A percentile compares a stretch with the other conserved stretches of the same genome.
Conservation (phyloP, 805 yeast species). For the Grigorovia humatica region DNA sequence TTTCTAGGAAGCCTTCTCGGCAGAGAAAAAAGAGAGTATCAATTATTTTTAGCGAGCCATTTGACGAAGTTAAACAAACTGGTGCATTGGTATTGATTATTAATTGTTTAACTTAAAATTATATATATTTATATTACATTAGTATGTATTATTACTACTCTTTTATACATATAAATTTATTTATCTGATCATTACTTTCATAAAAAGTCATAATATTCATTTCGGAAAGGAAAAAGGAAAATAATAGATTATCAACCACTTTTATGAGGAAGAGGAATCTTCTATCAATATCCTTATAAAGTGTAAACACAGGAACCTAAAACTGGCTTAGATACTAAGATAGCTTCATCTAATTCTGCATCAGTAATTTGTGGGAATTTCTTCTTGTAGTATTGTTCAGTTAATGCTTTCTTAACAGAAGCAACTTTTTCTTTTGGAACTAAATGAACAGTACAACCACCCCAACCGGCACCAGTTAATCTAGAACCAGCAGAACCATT, state of each 20-base stretch:
- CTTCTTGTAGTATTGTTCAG: slow-evolving; percentile 40
- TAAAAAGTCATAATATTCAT: not conserved
- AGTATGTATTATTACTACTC: not conserved
- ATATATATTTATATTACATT: not conserved
- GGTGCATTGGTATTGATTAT: no score
- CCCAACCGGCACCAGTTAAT: slow-evolving; percentile 76
- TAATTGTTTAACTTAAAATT: not conserved
- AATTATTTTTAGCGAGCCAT: no score
- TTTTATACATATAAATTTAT: not conserved
- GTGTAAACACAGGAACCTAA: slow-evolving; percentile 35
- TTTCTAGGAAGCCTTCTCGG: no score
- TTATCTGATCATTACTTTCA: not conserved
- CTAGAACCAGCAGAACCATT: slow-evolving; percentile 59
- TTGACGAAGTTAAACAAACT: no score
- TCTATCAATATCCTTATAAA: slow-evolving; percentile 7
- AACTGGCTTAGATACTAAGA: slow-evolving; percentile 47
- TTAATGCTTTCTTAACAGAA: slow-evolving; percentile 38
- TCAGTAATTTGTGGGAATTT: slow-evolving; percentile 40
- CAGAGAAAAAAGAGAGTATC: no score
- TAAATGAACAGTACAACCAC: slow-evolving; percentile 63
- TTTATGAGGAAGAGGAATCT: not conserved
- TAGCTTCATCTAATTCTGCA: slow-evolving; percentile 38
- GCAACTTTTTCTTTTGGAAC: slow-evolving; percentile 26
- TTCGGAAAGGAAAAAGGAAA: not conserved
- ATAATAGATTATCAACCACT: not conserved